phyloP scores from a whole-genome alignment of 805 yeast species.

The Vanderwaltozyma yarrowii region DNA sequence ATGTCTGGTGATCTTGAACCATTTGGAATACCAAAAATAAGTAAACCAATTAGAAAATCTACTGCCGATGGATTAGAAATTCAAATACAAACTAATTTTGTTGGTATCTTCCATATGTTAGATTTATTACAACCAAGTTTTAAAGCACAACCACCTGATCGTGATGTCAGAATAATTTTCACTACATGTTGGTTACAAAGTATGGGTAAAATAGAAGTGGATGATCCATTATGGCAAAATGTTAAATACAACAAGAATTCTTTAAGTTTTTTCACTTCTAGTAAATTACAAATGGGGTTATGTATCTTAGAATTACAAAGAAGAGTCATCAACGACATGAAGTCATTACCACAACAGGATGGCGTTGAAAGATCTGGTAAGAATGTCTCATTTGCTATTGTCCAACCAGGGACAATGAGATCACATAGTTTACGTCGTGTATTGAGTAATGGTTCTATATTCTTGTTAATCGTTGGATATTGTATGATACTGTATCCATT shows the following conservation, averaged over 20 bases:
- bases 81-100: slow-evolving; percentile 76
- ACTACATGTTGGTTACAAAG: slow-evolving; percentile 73
- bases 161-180: slow-evolving; percentile 81
- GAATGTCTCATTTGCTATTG: slow-evolving; percentile 60
- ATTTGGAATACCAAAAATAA: slow-evolving; percentile 31
- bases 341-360: slow-evolving; percentile 13
- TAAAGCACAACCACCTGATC: slow-evolving; percentile 83
- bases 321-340: slow-evolving; percentile 42
- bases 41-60: slow-evolving; percentile 41
- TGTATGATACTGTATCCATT: slow-evolving; percentile 60
- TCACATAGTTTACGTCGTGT: slow-evolving; percentile 77
- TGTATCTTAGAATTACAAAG: slow-evolving; percentile 75
- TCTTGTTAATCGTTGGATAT: slow-evolving; percentile 50
- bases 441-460: slow-evolving; percentile 62
- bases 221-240: slow-evolving; percentile 54
- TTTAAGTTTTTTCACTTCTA: slow-evolving; percentile 69
- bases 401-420: slow-evolving; percentile 89
- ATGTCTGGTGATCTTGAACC: slow-evolving; percentile 83
- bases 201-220: slow-evolving; percentile 52
- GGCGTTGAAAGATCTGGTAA: slow-evolving; percentile 32
- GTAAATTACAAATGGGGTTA: slow-evolving; percentile 67
- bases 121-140: slow-evolving; percentile 75
- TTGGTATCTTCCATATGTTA: slow-evolving; percentile 71
- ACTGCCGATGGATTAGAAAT: slow-evolving; percentile 77
- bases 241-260: slow-evolving; percentile 49